A percentile compares a stretch with the other conserved stretches of the same genome.
Evolutionary conservation across 2,329 filamentous ascomycete genomes (phyloP).

Genomic region (Aspergillus texensis): DNA sequence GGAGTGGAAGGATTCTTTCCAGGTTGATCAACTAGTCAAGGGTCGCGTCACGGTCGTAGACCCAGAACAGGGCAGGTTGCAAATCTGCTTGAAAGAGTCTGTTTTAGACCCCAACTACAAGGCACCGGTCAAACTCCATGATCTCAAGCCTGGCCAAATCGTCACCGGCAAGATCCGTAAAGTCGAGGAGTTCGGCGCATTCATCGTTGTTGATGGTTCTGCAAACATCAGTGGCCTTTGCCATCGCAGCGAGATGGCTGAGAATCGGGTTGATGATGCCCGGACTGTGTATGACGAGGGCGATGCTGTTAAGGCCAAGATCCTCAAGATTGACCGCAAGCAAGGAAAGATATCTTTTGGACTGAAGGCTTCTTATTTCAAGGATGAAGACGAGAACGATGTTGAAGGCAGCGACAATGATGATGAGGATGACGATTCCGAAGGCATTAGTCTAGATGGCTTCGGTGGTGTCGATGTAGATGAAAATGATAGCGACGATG

Average conservation of each 20-base stretch:
- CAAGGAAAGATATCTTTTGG: constrained; percentile 85
- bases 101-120: constrained; percentile 78
- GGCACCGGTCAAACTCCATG: constrained; percentile 71
- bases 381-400: constrained; percentile 57
- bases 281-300: constrained; percentile 86
- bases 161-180: constrained; percentile 90
- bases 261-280: constrained; percentile 79
- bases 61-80: constrained; percentile 67
- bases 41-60: constrained; percentile 80
- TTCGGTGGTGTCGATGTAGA: constrained; percentile 36
- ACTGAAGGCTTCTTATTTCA: constrained; percentile 89
- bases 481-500: constrained; percentile 38
- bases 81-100: constrained; percentile 85
- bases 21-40: constrained; percentile 86
- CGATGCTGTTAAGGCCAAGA: constrained; percentile 88
- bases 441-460: constrained; percentile 34
- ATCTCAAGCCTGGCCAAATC: constrained; percentile 76
- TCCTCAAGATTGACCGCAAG: constrained; percentile 74
- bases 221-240: constrained; percentile 89
- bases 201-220: constrained; percentile 86
- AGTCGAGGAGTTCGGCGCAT: constrained; percentile 93
- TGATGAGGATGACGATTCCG: constrained; percentile 49
- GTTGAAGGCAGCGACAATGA: constrained; percentile 39
- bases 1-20: constrained; percentile 90
- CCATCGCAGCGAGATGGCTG: constrained; percentile 89